Conservation (phyloP, 2,329 filamentous ascomycete genomes). For the Zasmidium cellare region DNA sequence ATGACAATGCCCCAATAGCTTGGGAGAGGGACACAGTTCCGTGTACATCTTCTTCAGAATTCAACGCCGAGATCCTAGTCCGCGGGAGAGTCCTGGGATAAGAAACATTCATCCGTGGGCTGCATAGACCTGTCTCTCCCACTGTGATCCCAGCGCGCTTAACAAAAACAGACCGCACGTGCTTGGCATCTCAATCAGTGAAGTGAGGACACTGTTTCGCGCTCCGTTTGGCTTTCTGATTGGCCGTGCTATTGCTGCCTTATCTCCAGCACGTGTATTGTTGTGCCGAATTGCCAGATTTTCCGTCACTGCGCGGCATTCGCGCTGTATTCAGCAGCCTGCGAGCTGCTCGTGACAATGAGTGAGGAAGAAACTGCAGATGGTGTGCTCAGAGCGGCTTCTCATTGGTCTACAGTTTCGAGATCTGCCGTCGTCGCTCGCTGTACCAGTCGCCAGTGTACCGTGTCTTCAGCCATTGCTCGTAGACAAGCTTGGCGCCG, state of each 20-base stretch:
- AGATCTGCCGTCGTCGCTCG: slow-evolving; percentile 13
- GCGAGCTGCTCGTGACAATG: slow-evolving; percentile 1
- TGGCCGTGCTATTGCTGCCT: neutral
- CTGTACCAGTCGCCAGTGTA: slow-evolving; percentile 42
- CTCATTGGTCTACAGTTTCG: slow-evolving; percentile 21
- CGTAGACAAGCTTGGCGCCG: slow-evolving; percentile 33
- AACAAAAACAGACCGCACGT: neutral
- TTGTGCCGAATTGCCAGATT: neutral
- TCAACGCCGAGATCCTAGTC: no score
- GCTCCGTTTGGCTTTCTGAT: neutral
- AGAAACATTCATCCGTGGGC: neutral
- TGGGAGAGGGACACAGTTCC: no score
- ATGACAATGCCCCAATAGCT: neutral
- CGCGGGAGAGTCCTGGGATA: no score
- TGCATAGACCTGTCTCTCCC: neutral
- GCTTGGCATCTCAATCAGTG: neutral
- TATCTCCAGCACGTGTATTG: neutral
- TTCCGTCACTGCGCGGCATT: no score
- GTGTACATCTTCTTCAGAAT: no score
- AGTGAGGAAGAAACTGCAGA: neutral
- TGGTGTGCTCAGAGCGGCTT: neutral
- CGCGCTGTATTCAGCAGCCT: neutral
- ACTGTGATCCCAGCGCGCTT: neutral
- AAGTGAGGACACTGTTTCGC: neutral
- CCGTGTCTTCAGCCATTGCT: slow-evolving; percentile 35